phyloP scores from a whole-genome alignment of 176 grass and related monocot species.

The Cenchrus purpureus region DNA sequence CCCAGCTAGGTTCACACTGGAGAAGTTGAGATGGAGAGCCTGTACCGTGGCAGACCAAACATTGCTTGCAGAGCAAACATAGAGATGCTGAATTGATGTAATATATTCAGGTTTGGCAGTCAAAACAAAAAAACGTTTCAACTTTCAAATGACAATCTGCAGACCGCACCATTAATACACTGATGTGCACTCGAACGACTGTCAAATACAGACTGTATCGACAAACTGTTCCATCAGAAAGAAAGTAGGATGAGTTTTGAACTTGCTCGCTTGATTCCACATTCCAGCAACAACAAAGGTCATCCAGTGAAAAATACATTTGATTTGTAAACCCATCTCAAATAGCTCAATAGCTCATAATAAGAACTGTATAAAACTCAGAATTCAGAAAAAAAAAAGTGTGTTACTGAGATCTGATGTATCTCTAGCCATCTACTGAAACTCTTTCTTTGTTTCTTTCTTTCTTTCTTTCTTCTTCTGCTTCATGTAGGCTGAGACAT shows the following conservation, averaged over 20 bases:
- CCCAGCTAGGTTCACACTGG: slow-evolving; percentile 21
- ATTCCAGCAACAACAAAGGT: not conserved
- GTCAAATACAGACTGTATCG: not conserved
- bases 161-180: not conserved
- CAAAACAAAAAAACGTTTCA: too few species aligned
- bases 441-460: not conserved
- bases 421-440: not conserved
- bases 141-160: not conserved
- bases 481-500: not conserved
- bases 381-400: not conserved
- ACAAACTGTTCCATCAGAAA: not conserved
- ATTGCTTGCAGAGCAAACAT: too few species aligned
- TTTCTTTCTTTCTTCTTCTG: not conserved
- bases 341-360: not conserved
- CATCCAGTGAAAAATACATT: not conserved
- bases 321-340: not conserved
- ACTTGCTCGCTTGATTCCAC: not conserved
- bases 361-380: not conserved
- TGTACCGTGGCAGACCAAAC: not conserved
- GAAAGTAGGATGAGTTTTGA: not conserved
- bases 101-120: too few species aligned
- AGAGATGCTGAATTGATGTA: too few species aligned
- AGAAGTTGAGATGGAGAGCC: too few species aligned
- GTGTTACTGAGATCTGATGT: not conserved
- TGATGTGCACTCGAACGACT: not conserved